These are phyloP conservation scores for Lasiosphaeria miniovina DNA, from an alignment of 495 filamentous ascomycete species.

Conservation along the genomic window DNA sequence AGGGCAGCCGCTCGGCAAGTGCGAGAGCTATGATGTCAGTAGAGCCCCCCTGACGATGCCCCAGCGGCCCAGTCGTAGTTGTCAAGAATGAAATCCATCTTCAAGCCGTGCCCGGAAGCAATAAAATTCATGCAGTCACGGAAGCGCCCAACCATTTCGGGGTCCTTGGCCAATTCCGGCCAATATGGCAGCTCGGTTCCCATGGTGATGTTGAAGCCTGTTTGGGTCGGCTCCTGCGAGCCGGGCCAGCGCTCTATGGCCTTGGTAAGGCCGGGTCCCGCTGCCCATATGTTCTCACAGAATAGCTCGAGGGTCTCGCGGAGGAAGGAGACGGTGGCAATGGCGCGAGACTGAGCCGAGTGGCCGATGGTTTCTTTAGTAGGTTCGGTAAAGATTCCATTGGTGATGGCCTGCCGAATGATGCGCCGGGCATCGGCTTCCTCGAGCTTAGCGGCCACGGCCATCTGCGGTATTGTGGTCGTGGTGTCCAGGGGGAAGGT, in stretches of 20 bases:
- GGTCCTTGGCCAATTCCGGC: not conserved
- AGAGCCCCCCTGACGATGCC: not conserved
- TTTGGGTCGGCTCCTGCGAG: slow-evolving; percentile 13
- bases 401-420: slow-evolving; percentile 2
- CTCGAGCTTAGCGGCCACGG: not conserved
- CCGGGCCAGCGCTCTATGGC: slow-evolving; percentile 8
- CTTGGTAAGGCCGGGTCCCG: not conserved
- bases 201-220: slow-evolving; percentile 5
- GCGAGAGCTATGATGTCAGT: slow-evolving; percentile 8
- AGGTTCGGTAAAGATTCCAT: slow-evolving; percentile 4
- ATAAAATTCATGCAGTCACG: too few relatives aligned
- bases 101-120: too few relatives aligned
- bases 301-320: too few relatives aligned
- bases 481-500: slow-evolving; percentile 2
- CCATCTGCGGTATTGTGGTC: slow-evolving; percentile 4
- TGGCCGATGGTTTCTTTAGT: slow-evolving; percentile 4
- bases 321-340: not conserved
- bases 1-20: not conserved
- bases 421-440: not conserved
- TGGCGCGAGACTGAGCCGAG: not conserved
- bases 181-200: not conserved
- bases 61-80: not conserved
- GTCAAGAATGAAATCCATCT: too few relatives aligned
- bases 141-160: too few relatives aligned
- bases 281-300: not conserved